Evolutionary conservation across 345 rosid species (phyloP).

Genomic region (Boechera stricta): DNA sequence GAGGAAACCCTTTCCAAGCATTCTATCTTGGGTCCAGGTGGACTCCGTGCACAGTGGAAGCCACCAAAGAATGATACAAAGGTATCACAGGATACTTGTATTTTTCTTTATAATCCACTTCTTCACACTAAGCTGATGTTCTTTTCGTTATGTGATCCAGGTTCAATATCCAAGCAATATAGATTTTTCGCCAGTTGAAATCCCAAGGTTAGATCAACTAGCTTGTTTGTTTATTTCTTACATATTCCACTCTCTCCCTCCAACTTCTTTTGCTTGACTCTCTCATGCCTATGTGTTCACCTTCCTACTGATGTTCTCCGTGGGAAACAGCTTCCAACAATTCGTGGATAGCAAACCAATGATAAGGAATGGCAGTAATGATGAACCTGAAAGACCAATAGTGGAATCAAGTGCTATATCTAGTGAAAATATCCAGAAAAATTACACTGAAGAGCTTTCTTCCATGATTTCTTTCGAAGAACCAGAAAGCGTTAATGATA

Average conservation of each 20-base stretch:
- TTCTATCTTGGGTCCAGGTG: conserved; percentile 89
- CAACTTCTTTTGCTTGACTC: not conserved
- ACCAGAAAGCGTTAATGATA: conserved; percentile 54
- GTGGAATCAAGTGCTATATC: conserved; percentile 44
- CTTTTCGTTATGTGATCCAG: conserved; percentile 48
- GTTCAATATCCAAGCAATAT: conserved; percentile 80
- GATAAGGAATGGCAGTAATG: conserved; percentile 43
- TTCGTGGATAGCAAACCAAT: conserved; percentile 51
- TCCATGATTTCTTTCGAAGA: conserved; percentile 93
- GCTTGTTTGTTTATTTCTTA: conserved; percentile 14
- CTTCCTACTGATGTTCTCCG: conserved; percentile 17
- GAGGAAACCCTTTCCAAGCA: conserved; percentile 90
- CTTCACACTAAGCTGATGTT: conserved; percentile 38
- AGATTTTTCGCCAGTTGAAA: conserved; percentile 78
- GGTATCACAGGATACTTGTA: conserved; percentile 50
- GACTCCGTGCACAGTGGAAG: conserved; percentile 85
- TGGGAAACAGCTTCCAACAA: conserved; percentile 55
- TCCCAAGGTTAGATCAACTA: conserved; percentile 70
- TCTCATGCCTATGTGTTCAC: conserved; percentile 4
- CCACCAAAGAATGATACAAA: conserved; percentile 62
- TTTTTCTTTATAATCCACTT: conserved; percentile 5
- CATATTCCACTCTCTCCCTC: not conserved
- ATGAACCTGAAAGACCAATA: conserved; percentile 56
- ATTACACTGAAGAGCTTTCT: conserved; percentile 58
- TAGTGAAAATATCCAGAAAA: conserved; percentile 47